Evolutionary conservation across 495 filamentous ascomycete species (phyloP).

Genomic region (Neurospora sp.): DNA sequence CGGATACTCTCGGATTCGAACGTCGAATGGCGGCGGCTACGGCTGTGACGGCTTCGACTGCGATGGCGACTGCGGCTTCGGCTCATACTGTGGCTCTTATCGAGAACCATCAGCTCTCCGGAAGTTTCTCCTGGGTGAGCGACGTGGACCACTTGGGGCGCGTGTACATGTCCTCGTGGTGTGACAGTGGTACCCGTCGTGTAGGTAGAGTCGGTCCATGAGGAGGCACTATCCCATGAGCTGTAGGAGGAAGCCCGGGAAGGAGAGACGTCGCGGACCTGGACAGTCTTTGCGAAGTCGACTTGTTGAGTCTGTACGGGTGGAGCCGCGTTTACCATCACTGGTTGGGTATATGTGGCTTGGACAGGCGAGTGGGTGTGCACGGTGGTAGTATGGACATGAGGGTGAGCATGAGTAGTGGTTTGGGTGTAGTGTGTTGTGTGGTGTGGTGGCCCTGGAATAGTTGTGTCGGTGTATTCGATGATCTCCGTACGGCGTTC

Average conservation of each 20-base stretch:
- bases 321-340: slow-evolving; percentile 31
- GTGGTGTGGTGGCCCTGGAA: slow-evolving; percentile 8
- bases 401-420: neutral
- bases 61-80: slow-evolving; percentile 4
- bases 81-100: neutral
- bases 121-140: slow-evolving; percentile 31
- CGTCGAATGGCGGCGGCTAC: slow-evolving; percentile 12
- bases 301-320: slow-evolving; percentile 27
- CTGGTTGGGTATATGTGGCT: slow-evolving; percentile 13
- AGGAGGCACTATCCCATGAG: slow-evolving; percentile 15
- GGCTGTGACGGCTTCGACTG: slow-evolving; percentile 19
- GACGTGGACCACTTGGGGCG: slow-evolving; percentile 23
- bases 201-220: slow-evolving; percentile 9
- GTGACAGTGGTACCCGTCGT: slow-evolving; percentile 1
- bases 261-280: slow-evolving; percentile 31
- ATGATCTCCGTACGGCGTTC: slow-evolving; percentile 17
- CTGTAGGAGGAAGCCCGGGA: slow-evolving; percentile 20
- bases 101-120: slow-evolving; percentile 1
- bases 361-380: slow-evolving; percentile 20
- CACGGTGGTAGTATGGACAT: slow-evolving; percentile 4
- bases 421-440: neutral
- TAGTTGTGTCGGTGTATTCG: slow-evolving; percentile 6
- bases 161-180: slow-evolving; percentile 8
- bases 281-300: slow-evolving; percentile 31
- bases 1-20: slow-evolving; percentile 24